Conservation (phyloP, 2,329 filamentous ascomycete genomes). For the Aspergillus floridensis region DNA sequence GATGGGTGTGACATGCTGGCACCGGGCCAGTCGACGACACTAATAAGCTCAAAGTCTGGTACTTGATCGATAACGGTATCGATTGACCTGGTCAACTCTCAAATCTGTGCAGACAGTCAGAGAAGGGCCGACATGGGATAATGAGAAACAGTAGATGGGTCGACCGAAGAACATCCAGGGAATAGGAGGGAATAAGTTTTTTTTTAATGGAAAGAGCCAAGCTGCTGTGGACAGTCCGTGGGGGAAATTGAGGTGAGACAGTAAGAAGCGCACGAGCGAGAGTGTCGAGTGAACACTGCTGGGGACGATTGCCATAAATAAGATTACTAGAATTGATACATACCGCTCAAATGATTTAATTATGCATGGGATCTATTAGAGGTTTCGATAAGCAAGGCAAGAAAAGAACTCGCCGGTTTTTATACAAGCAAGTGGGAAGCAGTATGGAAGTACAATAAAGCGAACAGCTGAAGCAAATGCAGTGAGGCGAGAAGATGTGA, state of each 20-base stretch:
- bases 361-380: background rate
- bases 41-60: background rate
- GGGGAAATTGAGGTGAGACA: slow-evolving; percentile 1
- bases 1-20: slow-evolving; percentile 38
- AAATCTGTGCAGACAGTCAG: background rate
- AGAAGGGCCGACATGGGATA: background rate
- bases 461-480: background rate
- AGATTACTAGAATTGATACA: background rate
- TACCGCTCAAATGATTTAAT: background rate
- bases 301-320: slow-evolving; percentile 1
- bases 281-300: slow-evolving; percentile 1
- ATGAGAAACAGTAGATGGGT: background rate
- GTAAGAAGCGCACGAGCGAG: background rate
- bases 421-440: background rate
- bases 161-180: background rate
- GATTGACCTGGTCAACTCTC: background rate
- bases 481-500: background rate
- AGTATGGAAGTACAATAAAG: background rate
- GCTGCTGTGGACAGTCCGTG: background rate
- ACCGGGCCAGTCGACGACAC: slow-evolving; percentile 21
- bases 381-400: background rate
- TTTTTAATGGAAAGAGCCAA: background rate
- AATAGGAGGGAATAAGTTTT: background rate
- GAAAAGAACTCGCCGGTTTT: background rate
- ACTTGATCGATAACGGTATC: background rate